Conservation (phyloP, 202 grass and related monocot species). For the Carex arenaria region DNA sequence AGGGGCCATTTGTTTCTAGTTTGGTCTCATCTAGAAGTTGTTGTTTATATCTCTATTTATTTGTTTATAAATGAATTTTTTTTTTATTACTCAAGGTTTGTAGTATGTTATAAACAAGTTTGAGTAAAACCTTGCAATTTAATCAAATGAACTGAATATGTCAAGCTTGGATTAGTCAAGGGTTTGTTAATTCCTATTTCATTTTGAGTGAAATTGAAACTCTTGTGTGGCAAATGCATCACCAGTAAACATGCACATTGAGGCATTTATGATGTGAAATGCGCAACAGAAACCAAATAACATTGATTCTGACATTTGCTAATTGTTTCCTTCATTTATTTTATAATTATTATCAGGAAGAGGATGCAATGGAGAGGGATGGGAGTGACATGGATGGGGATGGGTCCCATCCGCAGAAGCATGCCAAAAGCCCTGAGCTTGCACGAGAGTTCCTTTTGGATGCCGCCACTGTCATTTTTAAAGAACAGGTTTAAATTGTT, state of each 20-base stretch:
- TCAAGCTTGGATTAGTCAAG: neutral
- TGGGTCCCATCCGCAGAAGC: conserved; percentile 75
- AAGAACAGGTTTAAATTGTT: conserved; percentile 65
- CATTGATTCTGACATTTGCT: neutral
- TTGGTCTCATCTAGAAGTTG: neutral
- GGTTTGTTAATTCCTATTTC: neutral
- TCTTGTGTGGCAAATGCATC: neutral
- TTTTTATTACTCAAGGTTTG: neutral
- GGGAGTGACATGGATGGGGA: conserved; percentile 75
- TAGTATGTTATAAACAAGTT: neutral
- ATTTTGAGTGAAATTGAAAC: neutral
- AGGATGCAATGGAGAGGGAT: conserved; percentile 90
- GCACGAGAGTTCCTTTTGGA: conserved; percentile 97
- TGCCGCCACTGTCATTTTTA: conserved; percentile 92
- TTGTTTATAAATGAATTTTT: neutral
- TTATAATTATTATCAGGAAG: conserved; percentile 47
- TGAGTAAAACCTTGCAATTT: neutral
- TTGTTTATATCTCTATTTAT: neutral
- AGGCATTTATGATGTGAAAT: neutral
- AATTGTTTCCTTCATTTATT: neutral
- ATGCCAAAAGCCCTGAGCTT: conserved; percentile 98
- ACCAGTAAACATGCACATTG: neutral
- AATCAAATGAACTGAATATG: neutral
- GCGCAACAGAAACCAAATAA: neutral
- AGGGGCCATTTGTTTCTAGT: neutral